Percentiles rank a stretch among this genome's conserved stretches.
These are phyloP conservation scores for Colletotrichum sp. DNA, from an alignment of 2,329 filamentous ascomycete genomes.

Conservation along the genomic window DNA sequence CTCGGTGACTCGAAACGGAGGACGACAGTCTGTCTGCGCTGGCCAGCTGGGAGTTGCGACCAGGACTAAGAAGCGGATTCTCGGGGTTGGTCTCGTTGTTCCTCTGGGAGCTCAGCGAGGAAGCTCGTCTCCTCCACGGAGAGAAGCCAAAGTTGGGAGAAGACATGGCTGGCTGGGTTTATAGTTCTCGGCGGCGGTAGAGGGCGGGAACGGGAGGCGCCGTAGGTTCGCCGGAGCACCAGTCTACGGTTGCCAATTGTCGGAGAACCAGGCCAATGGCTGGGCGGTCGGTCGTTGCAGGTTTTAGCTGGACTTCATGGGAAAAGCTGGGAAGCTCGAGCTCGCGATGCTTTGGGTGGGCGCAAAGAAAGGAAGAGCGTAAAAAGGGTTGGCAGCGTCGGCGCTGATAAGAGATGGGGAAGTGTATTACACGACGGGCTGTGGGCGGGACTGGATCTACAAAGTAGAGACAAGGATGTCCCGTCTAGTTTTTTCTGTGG, in stretches of 20 bases:
- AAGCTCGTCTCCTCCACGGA: conserved; percentile 48
- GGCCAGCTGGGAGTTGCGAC: conserved; percentile 23
- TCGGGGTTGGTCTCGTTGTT: conserved; percentile 24
- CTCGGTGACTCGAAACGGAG: conserved; percentile 50
- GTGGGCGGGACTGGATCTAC: conserved; percentile 16
- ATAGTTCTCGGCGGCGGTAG: neutral
- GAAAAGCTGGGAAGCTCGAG: conserved; percentile 8
- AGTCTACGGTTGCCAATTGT: neutral
- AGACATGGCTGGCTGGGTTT: conserved; percentile 42
- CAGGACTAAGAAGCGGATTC: conserved; percentile 22
- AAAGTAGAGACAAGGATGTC: conserved; percentile 9
- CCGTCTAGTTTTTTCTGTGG: conserved; percentile 7
- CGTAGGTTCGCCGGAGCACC: conserved; percentile 5
- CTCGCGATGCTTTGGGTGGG: neutral
- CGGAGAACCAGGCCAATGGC: conserved; percentile 2
- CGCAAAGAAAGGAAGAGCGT: neutral
- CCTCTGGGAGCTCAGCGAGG: conserved; percentile 24
- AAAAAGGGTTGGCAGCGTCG: conserved; percentile 1
- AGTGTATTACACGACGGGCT: conserved; percentile 8
- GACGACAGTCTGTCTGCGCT: conserved; percentile 41
- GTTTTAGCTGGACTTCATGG: conserved; percentile 11
- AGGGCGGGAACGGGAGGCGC: neutral
- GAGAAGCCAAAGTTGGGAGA: conserved; percentile 51
- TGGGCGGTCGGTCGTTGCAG: neutral
- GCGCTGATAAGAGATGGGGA: conserved; percentile 14